Percentiles rank a stretch among this genome's conserved stretches.
Evolutionary conservation across 140 eudicot species (phyloP).

Genomic region (Bidens hawaiensis): DNA sequence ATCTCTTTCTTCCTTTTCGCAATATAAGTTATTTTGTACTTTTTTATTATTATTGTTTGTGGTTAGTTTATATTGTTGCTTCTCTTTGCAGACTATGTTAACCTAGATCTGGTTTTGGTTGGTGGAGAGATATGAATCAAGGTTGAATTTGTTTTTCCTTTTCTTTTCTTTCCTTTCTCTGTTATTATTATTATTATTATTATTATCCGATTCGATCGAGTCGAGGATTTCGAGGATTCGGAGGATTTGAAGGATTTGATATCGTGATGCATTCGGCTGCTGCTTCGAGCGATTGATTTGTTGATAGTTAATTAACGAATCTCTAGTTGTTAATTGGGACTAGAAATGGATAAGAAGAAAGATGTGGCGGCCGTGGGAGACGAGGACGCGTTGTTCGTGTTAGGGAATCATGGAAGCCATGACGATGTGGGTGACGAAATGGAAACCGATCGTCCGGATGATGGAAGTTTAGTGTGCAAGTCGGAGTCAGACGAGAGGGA

Average conservation of each 20-base stretch:
- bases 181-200: not conserved
- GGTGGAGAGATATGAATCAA: too few species aligned
- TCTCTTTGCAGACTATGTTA: too few species aligned
- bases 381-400: slow-evolving; percentile 27
- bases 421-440: slow-evolving; percentile 50
- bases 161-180: too few species aligned
- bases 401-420: slow-evolving; percentile 30
- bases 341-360: slow-evolving; percentile 52
- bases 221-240: slow-evolving; percentile 1
- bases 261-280: slow-evolving; percentile 28
- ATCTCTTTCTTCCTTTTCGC: too few species aligned
- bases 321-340: slow-evolving; percentile 14
- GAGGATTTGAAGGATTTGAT: slow-evolving; percentile 3
- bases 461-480: slow-evolving; percentile 62
- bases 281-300: slow-evolving; percentile 29
- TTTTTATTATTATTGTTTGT: too few species aligned
- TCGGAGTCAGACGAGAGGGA: too few species aligned
- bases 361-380: slow-evolving; percentile 34
- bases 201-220: not conserved
- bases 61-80: too few species aligned
- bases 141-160: too few species aligned
- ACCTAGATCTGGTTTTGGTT: too few species aligned
- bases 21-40: too few species aligned
- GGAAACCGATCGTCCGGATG: slow-evolving; percentile 56
- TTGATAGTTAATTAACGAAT: too few species aligned